phyloP scores from a whole-genome alignment of 495 filamentous ascomycete species.

The Xylaria flabelliformis region DNA sequence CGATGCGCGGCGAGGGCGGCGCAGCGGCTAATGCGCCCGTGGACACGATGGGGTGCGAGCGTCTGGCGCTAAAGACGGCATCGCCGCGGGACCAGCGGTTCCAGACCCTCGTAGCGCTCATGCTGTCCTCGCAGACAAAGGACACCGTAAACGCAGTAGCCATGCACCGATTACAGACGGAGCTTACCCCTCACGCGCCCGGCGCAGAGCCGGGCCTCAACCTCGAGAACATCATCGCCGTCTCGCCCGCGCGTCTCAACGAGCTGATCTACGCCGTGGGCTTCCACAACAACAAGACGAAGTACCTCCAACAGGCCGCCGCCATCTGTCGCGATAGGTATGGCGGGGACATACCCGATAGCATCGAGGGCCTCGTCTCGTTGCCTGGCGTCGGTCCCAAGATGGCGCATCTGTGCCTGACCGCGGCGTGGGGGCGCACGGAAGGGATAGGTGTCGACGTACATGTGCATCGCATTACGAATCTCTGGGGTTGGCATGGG shows the following conservation, averaged over 20 bases:
- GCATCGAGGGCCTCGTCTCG: constrained; percentile 75
- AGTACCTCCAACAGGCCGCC: constrained; percentile 82
- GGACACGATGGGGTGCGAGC: constrained; percentile 97
- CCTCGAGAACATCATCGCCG: constrained; percentile 78
- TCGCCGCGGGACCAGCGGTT: constrained; percentile 75
- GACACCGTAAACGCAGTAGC: constrained; percentile 90
- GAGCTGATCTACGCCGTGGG: constrained; percentile 83
- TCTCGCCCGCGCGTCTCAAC: constrained; percentile 73
- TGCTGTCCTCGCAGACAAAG: constrained; percentile 97
- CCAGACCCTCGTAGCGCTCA: constrained; percentile 89
- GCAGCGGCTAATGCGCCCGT: constrained; percentile 74
- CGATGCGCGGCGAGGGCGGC: constrained; percentile 77
- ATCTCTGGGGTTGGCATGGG: constrained; percentile 89
- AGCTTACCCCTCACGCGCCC: constrained; percentile 59
- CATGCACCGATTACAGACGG: constrained; percentile 77
- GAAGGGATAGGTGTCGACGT: constrained; percentile 73
- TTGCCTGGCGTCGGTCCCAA: constrained; percentile 96
- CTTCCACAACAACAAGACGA: constrained; percentile 96
- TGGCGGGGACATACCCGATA: constrained; percentile 80
- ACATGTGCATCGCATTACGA: constrained; percentile 86
- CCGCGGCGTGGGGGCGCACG: constrained; percentile 62
- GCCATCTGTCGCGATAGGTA: constrained; percentile 72
- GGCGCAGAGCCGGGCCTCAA: constrained; percentile 61
- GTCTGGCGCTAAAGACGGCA: constrained; percentile 63
- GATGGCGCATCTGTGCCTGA: constrained; percentile 95